Evolutionary conservation across 2,329 filamentous ascomycete species (phyloP), one percentile per base, ranked within the genome.

Genomic region (Bipolaris oryzae): DNA sequence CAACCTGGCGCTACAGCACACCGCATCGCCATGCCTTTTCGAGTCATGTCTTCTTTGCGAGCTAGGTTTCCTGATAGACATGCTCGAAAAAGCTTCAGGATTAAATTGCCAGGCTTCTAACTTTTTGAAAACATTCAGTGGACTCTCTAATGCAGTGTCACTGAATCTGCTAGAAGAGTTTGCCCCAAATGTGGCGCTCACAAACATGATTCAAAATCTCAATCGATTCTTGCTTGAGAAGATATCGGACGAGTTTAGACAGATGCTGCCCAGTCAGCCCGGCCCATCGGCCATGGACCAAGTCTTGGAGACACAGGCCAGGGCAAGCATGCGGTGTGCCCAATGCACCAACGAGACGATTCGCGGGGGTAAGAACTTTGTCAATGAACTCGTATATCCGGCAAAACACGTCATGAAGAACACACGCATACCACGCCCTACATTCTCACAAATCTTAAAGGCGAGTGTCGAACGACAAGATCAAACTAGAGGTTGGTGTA

Each of bases 51-150:
- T 99, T 39, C 80, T 99, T 1, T 99, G 95, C 76, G 95, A 99
- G 76, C 82, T 99, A 63, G 95, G 95, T 1, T 99, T 95, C 73
- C 81, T 99, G 9, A 96, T 96, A 67, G 96, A 99, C 72, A 99
- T 99, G 95, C 84, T 99, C 21, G 90, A 98, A 68, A 99, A 98
- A 74, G 95, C 95, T 2, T 89, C 90, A 61, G 94, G 93, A 0
- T 89, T 93, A 54, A 96, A 96, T 57, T 99, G 95, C 66, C 95
- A 99, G 73, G 95, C 95, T 13, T 96, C 94, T 0, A 99, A 99
- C 71, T 85, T 99, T 61, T 80, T 98, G 31, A 96, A 95, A 75
- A 91, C 92, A 0, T 88, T 99, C 55, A 93, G 91, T 73, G 89
- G 88, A 62, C 89, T 92, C 60, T 88, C 91, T 2, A 90, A 93